Base-by-base conservation (phyloP, 768 basidiomycete species). In the Austroboletus festivus region DNA sequence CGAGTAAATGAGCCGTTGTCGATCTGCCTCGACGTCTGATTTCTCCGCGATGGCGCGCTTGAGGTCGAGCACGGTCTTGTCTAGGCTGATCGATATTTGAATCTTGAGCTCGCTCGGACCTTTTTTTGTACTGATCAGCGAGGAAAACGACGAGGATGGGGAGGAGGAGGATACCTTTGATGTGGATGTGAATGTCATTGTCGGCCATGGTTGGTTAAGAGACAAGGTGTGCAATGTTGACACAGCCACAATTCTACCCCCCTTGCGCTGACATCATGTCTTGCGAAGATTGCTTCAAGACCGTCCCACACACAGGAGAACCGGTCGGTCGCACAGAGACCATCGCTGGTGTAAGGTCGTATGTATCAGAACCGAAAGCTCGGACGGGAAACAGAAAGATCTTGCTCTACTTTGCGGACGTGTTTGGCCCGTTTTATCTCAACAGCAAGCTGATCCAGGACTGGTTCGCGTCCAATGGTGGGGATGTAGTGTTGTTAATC, bases 21-120 rank as follows among this genome's bases (percentile, higher is more conserved):
- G 73, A 43, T 90, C 91, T 13, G 90, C 89, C 55, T 84, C 81
- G 21, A 95, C 90, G 60, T 93, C 84, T 2, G 87, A 85, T 71
- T 90, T 83, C 23, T 73, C 83, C 8, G 93, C 87, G 70, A 99
- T 90, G 26, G 84, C 83, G 51, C 84, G 78, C 76, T 99, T 99
- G 63, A 99, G 84, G 54, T 98, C 92, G 41, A 75, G 70, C 21
- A 98, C 93, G 1, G 86, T 87, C 74, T 94, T 92, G 67, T 86
- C 83, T 3, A 83, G 77, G 42, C 77, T 69, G 62, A 97, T 92
- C 26, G 81, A 75, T 50, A 98, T 85, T 63, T 91, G 82, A 28
- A 98, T 79, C 74, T 96, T 97, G 71, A 95, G 77, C 71, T 97
- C 94, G 62, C 80, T 89, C 1, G 93, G 92, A 7, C 93, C 90